phyloP scores from a whole-genome alignment of 495 filamentous ascomycete species.

The Achaetomiella virescens region DNA sequence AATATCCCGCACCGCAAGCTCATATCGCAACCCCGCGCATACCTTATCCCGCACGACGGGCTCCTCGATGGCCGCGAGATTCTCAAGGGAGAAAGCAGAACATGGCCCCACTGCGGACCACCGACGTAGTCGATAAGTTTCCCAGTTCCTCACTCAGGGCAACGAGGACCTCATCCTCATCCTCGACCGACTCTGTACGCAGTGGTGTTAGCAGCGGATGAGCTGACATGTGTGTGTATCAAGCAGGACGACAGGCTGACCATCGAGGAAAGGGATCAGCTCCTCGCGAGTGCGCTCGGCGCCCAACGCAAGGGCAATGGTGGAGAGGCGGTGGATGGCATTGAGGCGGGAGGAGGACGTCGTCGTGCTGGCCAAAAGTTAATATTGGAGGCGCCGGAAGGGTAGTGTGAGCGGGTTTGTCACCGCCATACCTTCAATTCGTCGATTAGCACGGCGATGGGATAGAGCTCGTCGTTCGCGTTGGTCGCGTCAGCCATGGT shows the following conservation, averaged over 20 bases:
- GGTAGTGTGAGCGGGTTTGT: background rate
- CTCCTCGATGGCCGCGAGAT: slow-evolving; percentile 96
- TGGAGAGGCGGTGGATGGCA: slow-evolving; percentile 95
- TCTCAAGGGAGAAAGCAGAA: slow-evolving; percentile 95
- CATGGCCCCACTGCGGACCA: slow-evolving; percentile 86
- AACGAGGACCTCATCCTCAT: slow-evolving; percentile 96
- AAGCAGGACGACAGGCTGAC: slow-evolving; percentile 44
- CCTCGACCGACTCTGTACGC: slow-evolving; percentile 85
- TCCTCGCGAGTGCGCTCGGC: slow-evolving; percentile 94
- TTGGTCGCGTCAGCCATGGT: slow-evolving; percentile 51
- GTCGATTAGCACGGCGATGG: slow-evolving; percentile 98
- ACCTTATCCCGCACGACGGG: slow-evolving; percentile 97
- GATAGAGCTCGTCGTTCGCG: slow-evolving; percentile 92
- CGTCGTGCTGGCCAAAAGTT: slow-evolving; percentile 69
- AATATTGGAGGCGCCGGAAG: background rate
- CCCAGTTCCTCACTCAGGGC: slow-evolving; percentile 95
- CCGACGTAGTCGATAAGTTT: slow-evolving; percentile 93
- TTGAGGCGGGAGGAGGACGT: slow-evolving; percentile 95
- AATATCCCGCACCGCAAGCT: slow-evolving; percentile 1
- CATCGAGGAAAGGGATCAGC: slow-evolving; percentile 96
- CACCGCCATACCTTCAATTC: slow-evolving; percentile 80
- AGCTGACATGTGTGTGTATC: background rate
- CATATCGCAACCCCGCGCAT: slow-evolving; percentile 15
- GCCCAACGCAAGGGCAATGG: slow-evolving; percentile 92
- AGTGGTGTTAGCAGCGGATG: slow-evolving; percentile 18